phyloP scores from a whole-genome alignment of 1,139 yeast genomes.

The Lodderomyces jiufengensis region DNA sequence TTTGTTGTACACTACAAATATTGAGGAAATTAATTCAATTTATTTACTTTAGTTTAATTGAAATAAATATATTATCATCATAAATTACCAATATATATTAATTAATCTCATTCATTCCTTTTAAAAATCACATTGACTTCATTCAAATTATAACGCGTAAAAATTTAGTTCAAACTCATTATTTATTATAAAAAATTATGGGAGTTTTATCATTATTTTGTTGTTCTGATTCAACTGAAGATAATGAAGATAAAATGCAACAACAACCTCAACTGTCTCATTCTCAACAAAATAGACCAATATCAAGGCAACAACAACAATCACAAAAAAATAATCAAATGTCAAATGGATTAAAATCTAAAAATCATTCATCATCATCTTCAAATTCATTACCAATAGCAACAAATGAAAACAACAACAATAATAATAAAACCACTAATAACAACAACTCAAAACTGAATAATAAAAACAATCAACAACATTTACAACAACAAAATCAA shows the following conservation, averaged over 20 bases:
- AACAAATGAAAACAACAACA: conserved; percentile 2
- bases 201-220: conserved; percentile 33
- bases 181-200: conserved; percentile 13
- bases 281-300: not conserved
- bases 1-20: too few species aligned
- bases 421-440: conserved; percentile 1
- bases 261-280: conserved; percentile 5
- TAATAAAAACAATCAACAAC: not conserved
- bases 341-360: not conserved
- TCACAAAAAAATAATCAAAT: not conserved
- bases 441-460: not conserved
- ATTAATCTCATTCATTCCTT: too few species aligned
- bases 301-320: conserved; percentile 1
- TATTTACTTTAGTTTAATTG: too few species aligned
- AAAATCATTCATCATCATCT: not conserved
- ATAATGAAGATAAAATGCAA: conserved; percentile 26
- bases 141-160: too few species aligned
- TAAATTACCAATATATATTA: too few species aligned
- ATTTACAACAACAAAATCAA: conserved; percentile 2
- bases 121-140: too few species aligned
- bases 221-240: conserved; percentile 39
- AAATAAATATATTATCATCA: too few species aligned
- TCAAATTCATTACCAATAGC: not conserved
- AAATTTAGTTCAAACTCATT: too few species aligned
- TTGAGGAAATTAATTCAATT: too few species aligned